Base-by-base conservation (phyloP, 495 filamentous ascomycete genomes). In the Melanomma pulvis-pyrius region DNA sequence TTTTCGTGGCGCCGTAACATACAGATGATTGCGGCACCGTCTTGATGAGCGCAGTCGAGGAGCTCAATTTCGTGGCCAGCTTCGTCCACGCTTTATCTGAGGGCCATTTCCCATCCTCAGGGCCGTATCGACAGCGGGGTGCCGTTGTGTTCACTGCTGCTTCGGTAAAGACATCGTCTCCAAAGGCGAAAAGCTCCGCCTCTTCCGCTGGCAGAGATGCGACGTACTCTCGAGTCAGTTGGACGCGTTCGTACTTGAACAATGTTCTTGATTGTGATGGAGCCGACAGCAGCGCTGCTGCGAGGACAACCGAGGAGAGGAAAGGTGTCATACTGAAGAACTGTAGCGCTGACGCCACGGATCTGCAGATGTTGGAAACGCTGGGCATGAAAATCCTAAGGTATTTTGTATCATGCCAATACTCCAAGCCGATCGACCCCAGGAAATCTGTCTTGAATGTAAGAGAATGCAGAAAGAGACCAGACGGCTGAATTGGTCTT, bases 1-100 rank as follows among this genome's bases (percentile, higher is more conserved):
- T 53, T 32, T 63, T 57, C 17, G 25, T 29, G 22, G 21, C 25
- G 15, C 58, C 58, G 41, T 72, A 72, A 50, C 69, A 72, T 5
- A 66, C 60, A 12, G 65, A 57, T 24, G 69, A 67, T 44, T 59
- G 60, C 6, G 69, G 69, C 12, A 41, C 32, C 3, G 65, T 47
- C 22, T 51, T 39, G 26, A 72, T 72, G 28, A 72, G 51, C 8
- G 48, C 49, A 57, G 46, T 48, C n/a, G 49, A 11, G 1, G 67
- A 32, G 19, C 58, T 68, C 29, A 68, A 36, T 30, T 69, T 61
- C 29, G 51, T 69, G 12, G 24, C 2, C 11, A 69, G 25, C 49
- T 65, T 69, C n/a, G 29, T 29, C 67, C 67, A 69, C 4, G 32
- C 67, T 29, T 69, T 69, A 1, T 60, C 61, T 24, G 67, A 64